Evolutionary conservation across 129 eudicot genomes (phyloP).

Genomic region (Dittrichia graveolens): DNA sequence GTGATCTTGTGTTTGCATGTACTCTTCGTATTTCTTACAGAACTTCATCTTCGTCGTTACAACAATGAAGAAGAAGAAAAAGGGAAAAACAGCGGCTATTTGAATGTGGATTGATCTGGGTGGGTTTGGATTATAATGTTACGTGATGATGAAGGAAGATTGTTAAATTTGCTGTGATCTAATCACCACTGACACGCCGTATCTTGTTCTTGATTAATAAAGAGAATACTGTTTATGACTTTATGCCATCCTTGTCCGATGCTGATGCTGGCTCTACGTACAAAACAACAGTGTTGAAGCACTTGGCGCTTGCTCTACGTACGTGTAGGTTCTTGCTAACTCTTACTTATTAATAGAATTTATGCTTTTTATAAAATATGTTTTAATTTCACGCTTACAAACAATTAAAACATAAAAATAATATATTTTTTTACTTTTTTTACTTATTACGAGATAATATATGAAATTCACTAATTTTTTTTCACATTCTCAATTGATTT

Average conservation of each 20-base stretch:
- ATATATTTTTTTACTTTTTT: too few species aligned
- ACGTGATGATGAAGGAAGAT: constrained; percentile 8
- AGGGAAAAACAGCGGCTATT: not conserved
- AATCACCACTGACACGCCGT: not conserved
- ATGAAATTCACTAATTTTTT: too few species aligned
- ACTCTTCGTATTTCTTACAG: constrained; percentile 38
- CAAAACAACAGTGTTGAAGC: not conserved
- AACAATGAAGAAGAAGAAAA: not conserved
- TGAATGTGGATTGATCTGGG: constrained; percentile 16
- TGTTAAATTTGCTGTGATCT: not conserved
- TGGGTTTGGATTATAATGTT: not conserved
- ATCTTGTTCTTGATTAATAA: constrained; percentile 2
- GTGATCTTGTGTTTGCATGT: constrained; percentile 41
- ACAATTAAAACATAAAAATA: too few species aligned
- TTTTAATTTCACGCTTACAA: too few species aligned
- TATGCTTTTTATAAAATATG: too few species aligned
- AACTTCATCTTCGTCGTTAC: constrained; percentile 29
- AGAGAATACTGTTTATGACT: not conserved
- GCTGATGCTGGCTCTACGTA: not conserved
- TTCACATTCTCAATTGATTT: too few species aligned
- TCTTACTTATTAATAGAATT: too few species aligned
- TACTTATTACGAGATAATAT: too few species aligned
- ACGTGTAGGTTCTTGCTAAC: too few species aligned
- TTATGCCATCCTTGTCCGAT: not conserved
- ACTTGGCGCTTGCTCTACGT: too few species aligned